Evolutionary conservation across 306 rosid genomes (phyloP), one percentile per base, ranked within the genome.

Genomic region (Senna siamea): DNA sequence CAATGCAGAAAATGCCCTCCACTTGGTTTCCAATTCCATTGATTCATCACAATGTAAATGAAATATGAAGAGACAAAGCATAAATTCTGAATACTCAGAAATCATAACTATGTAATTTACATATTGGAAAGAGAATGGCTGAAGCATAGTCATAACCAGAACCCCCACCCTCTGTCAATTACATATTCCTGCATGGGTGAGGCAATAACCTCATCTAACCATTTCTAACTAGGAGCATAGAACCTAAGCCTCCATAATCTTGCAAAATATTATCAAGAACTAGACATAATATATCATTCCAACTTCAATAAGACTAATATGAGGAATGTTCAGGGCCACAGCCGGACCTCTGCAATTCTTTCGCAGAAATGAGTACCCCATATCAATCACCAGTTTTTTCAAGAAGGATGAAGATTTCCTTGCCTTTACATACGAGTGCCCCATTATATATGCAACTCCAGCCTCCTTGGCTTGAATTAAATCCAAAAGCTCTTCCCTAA

Each of bases 211-310:
- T 35, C 41, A 47, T 48, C 71, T 43, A 38, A 52, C 59, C 61
- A 32, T 51, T 6, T 59, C 74, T 75, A 7, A 28, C 28, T 12
- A 34, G 23, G 47, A 30, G 60, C 37, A 22, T 20, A 20, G 62
- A 8, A 76, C 20, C 52, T 22, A 30, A 32, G 35, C 53, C 75
- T 43, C 38, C 41, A 23, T 3, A 43, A 40, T 17, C 50, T 68
- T 47, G 14, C 37, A 72, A 44, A 62, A 65, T 35, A 48, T 72
- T n/a, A 64, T 47, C 59, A n/a, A 72, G 40, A 66, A 22, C 88
- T 88, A 92, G 40, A 92, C 97, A 78, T 92, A 85, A 83, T 92
- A 89, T 83, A 89, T 92, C 96, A 92, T 92, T 56, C 97, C 93
- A 69, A 92, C 96, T 86, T 92, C 96, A 52, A 92, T 83, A 2